phyloP scores from a whole-genome alignment of 805 yeast species.

The Myxozyma sirexii region DNA sequence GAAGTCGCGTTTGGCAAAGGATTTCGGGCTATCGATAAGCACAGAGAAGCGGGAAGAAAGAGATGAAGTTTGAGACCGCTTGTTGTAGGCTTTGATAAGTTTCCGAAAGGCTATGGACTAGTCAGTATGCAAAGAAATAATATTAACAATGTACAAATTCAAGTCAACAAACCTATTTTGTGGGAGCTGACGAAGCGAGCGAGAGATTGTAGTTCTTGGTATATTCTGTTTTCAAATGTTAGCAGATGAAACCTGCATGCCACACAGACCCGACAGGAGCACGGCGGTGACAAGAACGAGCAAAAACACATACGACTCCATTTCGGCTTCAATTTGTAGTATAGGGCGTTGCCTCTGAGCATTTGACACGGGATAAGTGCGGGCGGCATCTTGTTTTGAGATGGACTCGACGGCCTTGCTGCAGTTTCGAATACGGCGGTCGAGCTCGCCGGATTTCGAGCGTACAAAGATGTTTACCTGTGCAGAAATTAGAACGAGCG shows the following conservation, averaged over 20 bases:
- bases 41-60: slow-evolving; percentile 39
- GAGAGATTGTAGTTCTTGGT: slow-evolving; percentile 60
- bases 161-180: slow-evolving; percentile 52
- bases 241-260: too few relatives aligned
- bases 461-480: slow-evolving; percentile 59
- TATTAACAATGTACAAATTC: slow-evolving; percentile 33
- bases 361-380: slow-evolving; percentile 28
- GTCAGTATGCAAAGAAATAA: neutral
- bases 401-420: slow-evolving; percentile 44
- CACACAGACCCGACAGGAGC: too few relatives aligned
- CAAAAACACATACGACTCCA: slow-evolving; percentile 20
- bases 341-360: slow-evolving; percentile 29
- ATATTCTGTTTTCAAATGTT: slow-evolving; percentile 40
- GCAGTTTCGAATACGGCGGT: slow-evolving; percentile 51
- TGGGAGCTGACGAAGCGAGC: slow-evolving; percentile 74
- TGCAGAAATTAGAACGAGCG: neutral
- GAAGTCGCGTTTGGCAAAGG: slow-evolving; percentile 64
- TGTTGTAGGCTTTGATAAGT: slow-evolving; percentile 67
- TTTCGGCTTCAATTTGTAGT: slow-evolving; percentile 23
- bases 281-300: neutral
- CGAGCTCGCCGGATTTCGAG: slow-evolving; percentile 71
- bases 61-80: slow-evolving; percentile 47
- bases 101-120: slow-evolving; percentile 52
- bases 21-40: slow-evolving; percentile 50
- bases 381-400: slow-evolving; percentile 35